Conservation (phyloP, 441 rosid species). For the Populus hybrid region DNA sequence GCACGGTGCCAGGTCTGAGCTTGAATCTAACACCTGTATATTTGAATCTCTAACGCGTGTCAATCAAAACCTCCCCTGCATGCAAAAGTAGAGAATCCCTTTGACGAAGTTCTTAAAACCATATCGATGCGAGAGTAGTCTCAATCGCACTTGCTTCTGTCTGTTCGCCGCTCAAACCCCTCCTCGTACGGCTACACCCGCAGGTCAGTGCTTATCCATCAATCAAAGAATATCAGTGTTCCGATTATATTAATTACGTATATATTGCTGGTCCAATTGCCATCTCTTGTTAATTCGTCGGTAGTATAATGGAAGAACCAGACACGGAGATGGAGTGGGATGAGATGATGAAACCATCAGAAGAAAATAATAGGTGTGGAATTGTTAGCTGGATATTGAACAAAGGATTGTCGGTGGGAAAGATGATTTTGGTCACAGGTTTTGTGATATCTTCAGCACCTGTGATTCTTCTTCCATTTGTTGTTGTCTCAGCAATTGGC, state of each 20-base stretch:
- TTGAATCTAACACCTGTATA: neutral
- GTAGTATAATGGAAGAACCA: constrained; percentile 19
- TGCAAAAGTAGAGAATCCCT: neutral
- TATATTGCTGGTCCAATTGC: neutral
- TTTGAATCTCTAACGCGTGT: neutral
- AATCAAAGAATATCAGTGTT: neutral
- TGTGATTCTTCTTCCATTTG: constrained; percentile 61
- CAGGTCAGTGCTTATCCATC: neutral
- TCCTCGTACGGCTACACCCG: too few species aligned
- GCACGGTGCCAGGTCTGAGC: neutral
- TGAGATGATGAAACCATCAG: constrained; percentile 25
- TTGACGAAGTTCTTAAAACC: neutral
- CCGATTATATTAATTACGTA: neutral
- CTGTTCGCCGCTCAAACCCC: neutral
- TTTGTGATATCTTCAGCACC: constrained; percentile 62
- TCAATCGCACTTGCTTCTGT: neutral
- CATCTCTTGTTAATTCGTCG: neutral
- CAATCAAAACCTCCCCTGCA: neutral
- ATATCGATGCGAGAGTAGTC: neutral
- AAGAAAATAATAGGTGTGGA: constrained; percentile 21
- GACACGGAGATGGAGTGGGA: constrained; percentile 26
- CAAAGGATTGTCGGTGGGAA: constrained; percentile 55
- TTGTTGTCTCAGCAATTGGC: constrained; percentile 55
- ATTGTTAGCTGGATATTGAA: constrained; percentile 43
- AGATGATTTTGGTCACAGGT: constrained; percentile 56